phyloP scores from a whole-genome alignment of 441 rosid genomes.

The Mallotus japonicus region DNA sequence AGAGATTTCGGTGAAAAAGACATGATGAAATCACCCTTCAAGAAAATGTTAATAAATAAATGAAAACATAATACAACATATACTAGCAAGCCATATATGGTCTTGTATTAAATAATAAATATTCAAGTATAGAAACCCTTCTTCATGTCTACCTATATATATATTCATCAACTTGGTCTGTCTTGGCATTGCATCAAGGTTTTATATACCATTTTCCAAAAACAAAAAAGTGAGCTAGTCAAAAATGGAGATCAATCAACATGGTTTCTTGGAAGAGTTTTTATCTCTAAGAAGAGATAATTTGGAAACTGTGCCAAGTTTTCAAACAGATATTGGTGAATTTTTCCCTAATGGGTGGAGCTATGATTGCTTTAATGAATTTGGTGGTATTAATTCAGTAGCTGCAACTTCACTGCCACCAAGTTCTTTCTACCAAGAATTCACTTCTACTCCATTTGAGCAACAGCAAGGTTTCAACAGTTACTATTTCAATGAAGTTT shows the following conservation, averaged over 20 bases:
- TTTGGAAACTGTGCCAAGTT: slow-evolving; percentile 27
- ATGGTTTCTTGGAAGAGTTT: slow-evolving; percentile 42
- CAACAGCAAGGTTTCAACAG: slow-evolving; percentile 31
- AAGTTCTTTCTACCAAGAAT: slow-evolving; percentile 28
- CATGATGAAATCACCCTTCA: slow-evolving; percentile 28
- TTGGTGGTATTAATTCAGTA: background rate
- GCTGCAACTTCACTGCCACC: slow-evolving; percentile 17
- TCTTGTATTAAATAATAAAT: slow-evolving; percentile 6
- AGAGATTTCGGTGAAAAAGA: slow-evolving; percentile 60
- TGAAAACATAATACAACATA: slow-evolving; percentile 24
- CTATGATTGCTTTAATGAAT: slow-evolving; percentile 32
- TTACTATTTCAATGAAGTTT: slow-evolving; percentile 37
- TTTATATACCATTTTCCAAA: slow-evolving; percentile 21
- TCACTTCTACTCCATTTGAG: slow-evolving; percentile 25
- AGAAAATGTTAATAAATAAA: slow-evolving; percentile 2
- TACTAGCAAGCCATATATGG: background rate
- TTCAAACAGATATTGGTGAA: slow-evolving; percentile 38
- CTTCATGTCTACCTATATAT: slow-evolving; percentile 17
- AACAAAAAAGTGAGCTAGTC: background rate
- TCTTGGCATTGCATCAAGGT: slow-evolving; percentile 38
- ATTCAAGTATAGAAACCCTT: slow-evolving; percentile 1
- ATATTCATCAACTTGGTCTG: slow-evolving; percentile 34
- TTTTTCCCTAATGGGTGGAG: slow-evolving; percentile 31
- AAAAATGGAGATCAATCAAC: slow-evolving; percentile 42
- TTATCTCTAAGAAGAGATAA: slow-evolving; percentile 37